Evolutionary conservation across 2,329 filamentous ascomycete genomes (phyloP).

Genomic region (Fusarium sp.): DNA sequence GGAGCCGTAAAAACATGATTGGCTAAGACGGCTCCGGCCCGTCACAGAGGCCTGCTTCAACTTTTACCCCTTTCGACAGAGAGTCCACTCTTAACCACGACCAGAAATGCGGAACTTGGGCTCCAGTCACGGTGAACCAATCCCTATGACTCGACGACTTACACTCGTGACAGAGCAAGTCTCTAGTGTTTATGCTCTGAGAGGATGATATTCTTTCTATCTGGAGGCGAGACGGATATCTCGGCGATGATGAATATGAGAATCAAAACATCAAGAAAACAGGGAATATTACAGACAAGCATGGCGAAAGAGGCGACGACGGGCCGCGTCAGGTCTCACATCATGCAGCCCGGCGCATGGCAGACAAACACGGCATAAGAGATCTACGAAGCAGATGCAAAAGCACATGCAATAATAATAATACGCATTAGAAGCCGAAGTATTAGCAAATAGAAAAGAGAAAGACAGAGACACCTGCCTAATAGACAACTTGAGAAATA

Average conservation of each 20-base stretch:
- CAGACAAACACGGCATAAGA: conserved; percentile 38
- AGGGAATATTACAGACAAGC: conserved; percentile 13
- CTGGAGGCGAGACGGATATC: conserved; percentile 13
- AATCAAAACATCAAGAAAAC: conserved; percentile 5
- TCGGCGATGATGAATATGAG: not conserved
- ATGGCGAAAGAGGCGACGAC: conserved; percentile 11
- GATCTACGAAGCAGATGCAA: conserved; percentile 20
- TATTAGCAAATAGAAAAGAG: not conserved
- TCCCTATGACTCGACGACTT: conserved; percentile 33
- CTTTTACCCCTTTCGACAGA: conserved; percentile 5
- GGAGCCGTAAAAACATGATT: conserved; percentile 29
- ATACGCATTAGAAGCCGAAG: conserved; percentile 1
- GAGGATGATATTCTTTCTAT: conserved; percentile 20
- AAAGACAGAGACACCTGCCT: not conserved
- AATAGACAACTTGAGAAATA: not conserved
- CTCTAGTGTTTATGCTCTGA: conserved; percentile 1
- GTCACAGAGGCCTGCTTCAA: conserved; percentile 40
- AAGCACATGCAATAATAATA: conserved; percentile 21
- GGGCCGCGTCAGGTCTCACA: conserved; percentile 40
- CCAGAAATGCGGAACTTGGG: conserved; percentile 16
- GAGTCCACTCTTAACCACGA: not conserved
- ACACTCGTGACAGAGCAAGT: conserved; percentile 29
- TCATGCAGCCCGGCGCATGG: conserved; percentile 36
- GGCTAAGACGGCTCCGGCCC: conserved; percentile 19
- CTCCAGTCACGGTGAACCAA: conserved; percentile 33